Evolutionary conservation across 495 filamentous ascomycete genomes (phyloP), one percentile per base, ranked within the genome.

Genomic region (Hypoxylon rickii): DNA sequence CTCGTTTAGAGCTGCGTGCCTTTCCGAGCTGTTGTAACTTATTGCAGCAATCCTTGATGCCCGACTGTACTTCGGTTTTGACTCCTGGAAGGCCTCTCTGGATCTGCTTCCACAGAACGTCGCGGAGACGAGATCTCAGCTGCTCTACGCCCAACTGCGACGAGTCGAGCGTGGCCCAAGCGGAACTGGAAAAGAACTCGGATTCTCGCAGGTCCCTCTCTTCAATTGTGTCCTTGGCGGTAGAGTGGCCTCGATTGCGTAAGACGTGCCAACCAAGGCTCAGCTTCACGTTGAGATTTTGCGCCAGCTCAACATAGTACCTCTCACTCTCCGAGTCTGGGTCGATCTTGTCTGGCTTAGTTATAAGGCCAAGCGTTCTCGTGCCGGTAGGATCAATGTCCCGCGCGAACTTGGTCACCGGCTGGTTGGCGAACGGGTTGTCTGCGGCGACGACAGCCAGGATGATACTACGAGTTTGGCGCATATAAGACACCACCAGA

Each of bases 371-470:
- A 5, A 70, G 51, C 4, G 79, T 83, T 19, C 78, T 67, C 10
- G 41, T 31, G 3, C 79, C 78, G 3, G 66, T 39, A 5, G 55
- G 66, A 55, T 82, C 77, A 19, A 70, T 65, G 3, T 71, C 55
- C 12, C 67, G 65, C 16, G 77, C 76, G 11, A 74, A 58, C 29
- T 65, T 65, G 7, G 79, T 65, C n/a, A 82, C 70, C 5, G 73
- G 73, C 58, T 83, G 79, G 34, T 76, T 79, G 2, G 74, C 69
- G 52, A 72, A 69, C 13, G 81, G 79, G 39, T 76, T 77, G 43
- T 78, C 76, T 0, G 77, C 79, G 0, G 77, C 72, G 7, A 83
- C 65, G 1, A 83, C 76, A 4, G 78, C 75, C 7, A 83, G 74
- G 19, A 83, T 77, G 47, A 81, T 77, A 22, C 73, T 79, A 10